Base-by-base conservation (phyloP, 345 rosid genomes). In the Eucalyptus decipiens region DNA sequence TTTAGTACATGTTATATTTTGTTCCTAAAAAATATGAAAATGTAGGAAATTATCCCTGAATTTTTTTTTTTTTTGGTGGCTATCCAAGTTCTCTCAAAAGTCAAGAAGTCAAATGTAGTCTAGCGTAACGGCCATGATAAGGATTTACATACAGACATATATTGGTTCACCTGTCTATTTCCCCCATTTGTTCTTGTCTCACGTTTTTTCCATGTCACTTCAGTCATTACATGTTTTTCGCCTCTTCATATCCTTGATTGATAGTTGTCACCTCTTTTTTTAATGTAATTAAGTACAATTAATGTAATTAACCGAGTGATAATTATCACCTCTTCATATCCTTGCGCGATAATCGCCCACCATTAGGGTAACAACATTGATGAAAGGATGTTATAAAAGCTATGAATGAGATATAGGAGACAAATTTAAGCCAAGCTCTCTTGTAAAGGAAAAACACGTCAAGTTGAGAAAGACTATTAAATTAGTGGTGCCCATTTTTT, bases 91-190 rank as follows among this genome's bases (percentile, higher is more conserved):
- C n/a, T 58, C 14, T 58, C 14, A 58, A 58, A 62, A 62, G 34
- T 30, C 72, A 32, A 69, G 18, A 69, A 5, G 2, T 32, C 42
- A 69, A 32, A 32, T 7, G 67, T 7, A 26, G n/a, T 26, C n/a
- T 3, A 26, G 7, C 6, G 0, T 16, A 32, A 65, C 37, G 1
- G 72, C 37, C 37, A 30, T 15, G 19, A n/a, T 7, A 6, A n/a
- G 37, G 72, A n/a, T 65, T 65, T 30, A 13, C 19, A 60, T 2
- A 32, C 3, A 62, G 9, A 51, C 54, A 6, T 51, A 3, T 11
- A 26, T 11, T 11, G n/a, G n/a, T 28, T 58, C n/a, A 26, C 67
- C n/a, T 12, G 8, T 60, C 67, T 12, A 9, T 60, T 26, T 60
- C 67, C 62, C 60, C 62, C 62, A 23, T 24, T 9, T 56, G 26